These are phyloP conservation scores for Mortierella sp. DNA, from an alignment of 371 early-diverging fungal genomes.

Conservation along the genomic window DNA sequence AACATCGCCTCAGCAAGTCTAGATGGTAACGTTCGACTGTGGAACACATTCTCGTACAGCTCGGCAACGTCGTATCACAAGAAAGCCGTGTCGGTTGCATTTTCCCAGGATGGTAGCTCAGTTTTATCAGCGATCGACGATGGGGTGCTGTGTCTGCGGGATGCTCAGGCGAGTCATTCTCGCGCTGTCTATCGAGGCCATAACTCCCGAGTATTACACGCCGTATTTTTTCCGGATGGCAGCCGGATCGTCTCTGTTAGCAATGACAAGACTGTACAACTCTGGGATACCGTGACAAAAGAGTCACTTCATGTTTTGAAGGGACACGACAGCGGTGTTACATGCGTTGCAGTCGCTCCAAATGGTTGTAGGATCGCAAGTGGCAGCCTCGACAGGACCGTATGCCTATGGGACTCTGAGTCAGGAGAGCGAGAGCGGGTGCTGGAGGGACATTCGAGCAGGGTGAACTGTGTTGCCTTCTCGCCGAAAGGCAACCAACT, in stretches of 20 bases:
- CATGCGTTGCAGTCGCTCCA: background rate
- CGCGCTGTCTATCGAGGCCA: background rate
- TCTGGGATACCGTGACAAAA: background rate
- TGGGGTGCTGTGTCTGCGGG: background rate
- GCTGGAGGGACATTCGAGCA: background rate
- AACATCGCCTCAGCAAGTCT: background rate
- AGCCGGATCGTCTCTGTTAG: background rate
- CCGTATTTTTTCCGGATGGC: background rate
- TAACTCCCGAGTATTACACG: background rate
- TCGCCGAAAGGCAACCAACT: background rate
- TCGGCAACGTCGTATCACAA: background rate
- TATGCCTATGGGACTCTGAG: background rate
- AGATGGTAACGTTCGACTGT: background rate
- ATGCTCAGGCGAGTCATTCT: background rate
- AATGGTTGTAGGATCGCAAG: background rate
- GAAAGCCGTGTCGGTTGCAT: background rate
- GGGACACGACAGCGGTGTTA: background rate
- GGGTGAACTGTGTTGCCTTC: background rate
- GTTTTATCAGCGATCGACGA: background rate
- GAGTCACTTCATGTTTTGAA: background rate
- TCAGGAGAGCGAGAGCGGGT: background rate
- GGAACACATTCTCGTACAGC: background rate
- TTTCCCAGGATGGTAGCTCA: background rate
- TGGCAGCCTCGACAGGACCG: background rate
- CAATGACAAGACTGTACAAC: background rate